Evolutionary conservation across 176 grass and related monocot genomes (phyloP), one percentile per base, ranked within the genome.

Genomic region (Avena eriantha): DNA sequence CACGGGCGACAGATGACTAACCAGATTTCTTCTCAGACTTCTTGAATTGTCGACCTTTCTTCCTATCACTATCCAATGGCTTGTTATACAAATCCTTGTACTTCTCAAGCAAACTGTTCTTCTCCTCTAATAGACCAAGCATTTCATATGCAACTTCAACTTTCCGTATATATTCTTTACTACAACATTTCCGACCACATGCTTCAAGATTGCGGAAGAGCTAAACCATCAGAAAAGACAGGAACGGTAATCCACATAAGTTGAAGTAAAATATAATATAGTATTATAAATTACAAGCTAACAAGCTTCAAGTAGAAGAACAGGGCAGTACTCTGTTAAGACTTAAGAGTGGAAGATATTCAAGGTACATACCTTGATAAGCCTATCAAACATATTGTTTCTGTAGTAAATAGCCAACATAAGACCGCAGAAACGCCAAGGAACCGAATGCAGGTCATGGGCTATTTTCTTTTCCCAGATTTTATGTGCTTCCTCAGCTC

Each of bases 391-490:
- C 82, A 19, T 94, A 83, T 98, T 98, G 79, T 98, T 98, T 77
- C 96, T 82, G 68, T 98, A 95, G 79, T 98, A 95, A 89, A 98
- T 92, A 53, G 67, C 91, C 43, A 98, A 49, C 91, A 98, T 94
- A 82, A 94, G 92, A 81, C 58, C 88, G 49, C 90, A 98, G 83
- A 95, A 95, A 21, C 83, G 49, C 96, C 96, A 98, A 60, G 96
- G 91, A 55, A 98, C 90, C 71, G 92, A 89, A 79, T 89, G 92
- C 84, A 95, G 59, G 69, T 95, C 87, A 85, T 91, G 86, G 39
- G 63, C 73, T n/a, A 95, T 94, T 82, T 98, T 98, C 54, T 83
- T 84, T 81, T 92, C 65, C 96, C 93, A 98, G 70, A 98, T 90
- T 75, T 65, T 87, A 85, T 92, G 93, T 24, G 93, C 96, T 87